These are phyloP conservation scores for Isoetes taiwanensis DNA, from an alignment of 75 land plant species.

Conservation along the genomic window DNA sequence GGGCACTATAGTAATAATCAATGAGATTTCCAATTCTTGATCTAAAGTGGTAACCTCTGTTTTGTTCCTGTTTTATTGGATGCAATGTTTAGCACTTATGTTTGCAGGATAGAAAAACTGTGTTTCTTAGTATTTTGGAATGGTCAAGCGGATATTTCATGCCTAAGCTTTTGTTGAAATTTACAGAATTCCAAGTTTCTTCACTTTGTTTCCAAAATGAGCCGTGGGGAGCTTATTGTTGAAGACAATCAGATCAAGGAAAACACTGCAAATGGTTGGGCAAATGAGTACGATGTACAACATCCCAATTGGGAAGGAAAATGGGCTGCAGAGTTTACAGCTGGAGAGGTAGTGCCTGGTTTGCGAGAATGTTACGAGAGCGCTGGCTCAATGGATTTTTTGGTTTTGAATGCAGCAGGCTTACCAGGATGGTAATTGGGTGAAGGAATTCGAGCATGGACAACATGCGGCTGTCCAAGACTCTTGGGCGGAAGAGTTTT, in stretches of 20 bases:
- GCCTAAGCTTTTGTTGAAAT: neutral
- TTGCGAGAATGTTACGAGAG: neutral
- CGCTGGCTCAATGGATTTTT: neutral
- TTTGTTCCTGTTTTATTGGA: too few species aligned
- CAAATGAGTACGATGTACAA: conserved; percentile 60
- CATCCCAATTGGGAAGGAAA: conserved; percentile 4
- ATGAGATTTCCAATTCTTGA: too few species aligned
- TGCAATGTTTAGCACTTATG: too few species aligned
- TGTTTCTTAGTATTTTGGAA: too few species aligned
- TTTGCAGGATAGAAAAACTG: too few species aligned
- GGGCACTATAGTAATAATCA: too few species aligned
- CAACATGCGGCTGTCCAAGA: conserved; percentile 15
- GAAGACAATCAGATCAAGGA: conserved; percentile 90
- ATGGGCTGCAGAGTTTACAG: conserved; percentile 67
- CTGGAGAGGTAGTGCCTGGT: conserved; percentile 30
- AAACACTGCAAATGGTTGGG: conserved; percentile 46
- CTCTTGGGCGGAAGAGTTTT: conserved; percentile 81
- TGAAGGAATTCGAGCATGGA: conserved; percentile 35
- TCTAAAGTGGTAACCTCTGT: too few species aligned
- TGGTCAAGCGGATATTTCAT: too few species aligned
- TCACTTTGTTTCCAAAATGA: conserved; percentile 98
- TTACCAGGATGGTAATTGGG: conserved; percentile 46
- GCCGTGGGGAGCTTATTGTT: conserved; percentile 88
- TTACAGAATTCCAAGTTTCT: conserved; percentile 91
- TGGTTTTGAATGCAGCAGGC: conserved; percentile 34